Evolutionary conservation across 768 basidiomycete species (phyloP).

Genomic region (Mycena amicta): DNA sequence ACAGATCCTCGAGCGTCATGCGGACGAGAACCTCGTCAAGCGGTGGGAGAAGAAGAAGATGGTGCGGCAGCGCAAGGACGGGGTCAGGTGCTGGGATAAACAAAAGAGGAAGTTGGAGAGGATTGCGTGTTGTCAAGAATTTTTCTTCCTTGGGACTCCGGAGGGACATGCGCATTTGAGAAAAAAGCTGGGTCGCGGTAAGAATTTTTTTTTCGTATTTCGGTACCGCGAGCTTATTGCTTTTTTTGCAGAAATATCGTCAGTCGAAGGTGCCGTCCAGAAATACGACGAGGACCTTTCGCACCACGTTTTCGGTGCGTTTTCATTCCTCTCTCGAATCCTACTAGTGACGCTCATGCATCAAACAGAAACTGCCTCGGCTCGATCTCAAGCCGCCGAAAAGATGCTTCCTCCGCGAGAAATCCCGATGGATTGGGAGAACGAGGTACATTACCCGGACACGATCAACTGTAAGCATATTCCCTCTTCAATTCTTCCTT

Average conservation of each 20-base stretch:
- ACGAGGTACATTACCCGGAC: conserved; percentile 3
- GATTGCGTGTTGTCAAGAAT: conserved; percentile 6
- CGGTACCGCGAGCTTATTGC: neutral
- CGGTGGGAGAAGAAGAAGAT: neutral
- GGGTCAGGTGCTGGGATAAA: conserved; percentile 5
- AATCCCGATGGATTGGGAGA: conserved; percentile 13
- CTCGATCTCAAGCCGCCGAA: conserved; percentile 7
- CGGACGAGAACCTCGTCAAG: conserved; percentile 2
- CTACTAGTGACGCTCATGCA: neutral
- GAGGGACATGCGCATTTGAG: conserved; percentile 9
- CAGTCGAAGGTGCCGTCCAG: conserved; percentile 3
- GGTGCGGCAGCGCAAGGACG: conserved; percentile 21
- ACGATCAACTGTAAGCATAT: conserved; percentile 6
- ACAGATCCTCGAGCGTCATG: conserved; percentile 5
- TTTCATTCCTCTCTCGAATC: neutral
- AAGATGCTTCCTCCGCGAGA: conserved; percentile 12
- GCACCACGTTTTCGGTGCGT: conserved; percentile 7
- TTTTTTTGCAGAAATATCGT: conserved; percentile 3
- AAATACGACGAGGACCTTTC: conserved; percentile 13
- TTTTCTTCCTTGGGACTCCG: conserved; percentile 12
- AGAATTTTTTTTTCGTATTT: neutral
- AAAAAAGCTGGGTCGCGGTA: conserved; percentile 4
- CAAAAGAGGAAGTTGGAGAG: conserved; percentile 10
- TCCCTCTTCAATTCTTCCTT: neutral
- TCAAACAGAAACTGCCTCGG: neutral